Percentiles rank a stretch among this genome's conserved stretches.
Conservation (phyloP, 2,329 filamentous ascomycete species). For the Colletotrichum tropicale region DNA sequence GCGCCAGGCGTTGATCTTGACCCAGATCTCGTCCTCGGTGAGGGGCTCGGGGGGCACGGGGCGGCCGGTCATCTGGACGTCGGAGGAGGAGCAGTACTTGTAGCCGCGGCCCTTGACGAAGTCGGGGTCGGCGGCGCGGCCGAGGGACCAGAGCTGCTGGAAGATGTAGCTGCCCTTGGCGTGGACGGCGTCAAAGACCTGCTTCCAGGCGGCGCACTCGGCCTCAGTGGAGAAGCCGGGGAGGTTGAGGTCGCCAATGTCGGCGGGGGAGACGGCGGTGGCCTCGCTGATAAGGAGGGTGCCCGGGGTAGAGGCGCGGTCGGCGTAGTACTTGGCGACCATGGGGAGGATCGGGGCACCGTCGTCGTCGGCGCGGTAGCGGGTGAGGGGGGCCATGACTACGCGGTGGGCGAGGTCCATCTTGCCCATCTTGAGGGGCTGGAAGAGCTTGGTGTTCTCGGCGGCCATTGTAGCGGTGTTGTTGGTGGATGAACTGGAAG, state of each 20-base stretch:
- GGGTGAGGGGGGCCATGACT: constrained; percentile 63
- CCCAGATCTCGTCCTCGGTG: constrained; percentile 60
- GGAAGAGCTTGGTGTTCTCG: constrained; percentile 40
- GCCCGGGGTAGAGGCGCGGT: constrained; percentile 47
- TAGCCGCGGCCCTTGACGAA: constrained; percentile 24
- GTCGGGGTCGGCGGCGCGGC: constrained; percentile 17
- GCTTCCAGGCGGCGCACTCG: constrained; percentile 31
- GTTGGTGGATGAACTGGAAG: not conserved
- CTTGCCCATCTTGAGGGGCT: constrained; percentile 45
- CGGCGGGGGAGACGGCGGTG: constrained; percentile 27
- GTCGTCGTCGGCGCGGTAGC: constrained; percentile 51
- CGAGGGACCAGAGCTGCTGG: constrained; percentile 24
- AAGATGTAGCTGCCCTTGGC: constrained; percentile 31
- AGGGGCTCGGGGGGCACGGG: constrained; percentile 4
- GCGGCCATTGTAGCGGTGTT: constrained; percentile 11
- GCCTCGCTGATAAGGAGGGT: constrained; percentile 35
- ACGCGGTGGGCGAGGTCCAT: constrained; percentile 47
- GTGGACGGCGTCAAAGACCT: constrained; percentile 30
- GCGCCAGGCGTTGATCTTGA: constrained; percentile 60
- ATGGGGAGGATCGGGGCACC: constrained; percentile 28
- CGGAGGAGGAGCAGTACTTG: constrained; percentile 29
- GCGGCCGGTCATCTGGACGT: constrained; percentile 26
- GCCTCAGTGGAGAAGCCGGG: constrained; percentile 49
- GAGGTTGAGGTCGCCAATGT: constrained; percentile 24
- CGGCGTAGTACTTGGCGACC: constrained; percentile 31